Evolutionary conservation across 495 filamentous ascomycete genomes (phyloP), one percentile per base, ranked within the genome.

Genomic region (Halenospora varia): DNA sequence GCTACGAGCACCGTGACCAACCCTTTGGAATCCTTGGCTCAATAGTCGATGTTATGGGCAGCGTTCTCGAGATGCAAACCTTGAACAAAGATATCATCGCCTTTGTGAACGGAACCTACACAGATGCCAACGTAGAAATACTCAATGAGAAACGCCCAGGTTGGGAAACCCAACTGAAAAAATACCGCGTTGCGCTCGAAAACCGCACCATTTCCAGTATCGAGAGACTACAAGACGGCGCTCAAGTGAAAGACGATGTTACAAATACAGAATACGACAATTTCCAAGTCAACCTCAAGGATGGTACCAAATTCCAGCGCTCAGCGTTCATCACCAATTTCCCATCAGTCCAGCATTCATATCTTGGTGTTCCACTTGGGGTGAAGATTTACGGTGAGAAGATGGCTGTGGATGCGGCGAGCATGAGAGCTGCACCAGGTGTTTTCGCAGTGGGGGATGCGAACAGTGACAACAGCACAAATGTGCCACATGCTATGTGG

Each of bases 401-500:
- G 47, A 73, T 84, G 25, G 67, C 70, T 15, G 78, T 76, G 0
- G 69, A 73, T 45, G 61, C 57, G 11, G 55, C 61, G 0, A 73
- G 74, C 78, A 68, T 72, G 25, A 81, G 80, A 2, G 82, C 73
- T 26, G 49, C 77, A 29, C 56, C 66, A 0, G 77, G 79, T 9
- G 76, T 84, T 13, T 84, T 76, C 60, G 80, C 76, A 1, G 66
- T 84, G 17, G 81, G 81, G 1, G 81, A 84, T 61, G 74, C 75
- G 10, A 85, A 84, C 60, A 72, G 71, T 10, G 82, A 85, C 35
- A 77, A 76, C 25, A 72, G 73, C 39, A 83, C 80, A 10, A 84
- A 83, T 53, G 80, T 85, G 17, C 80, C 81, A 0, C 82, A 85
- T 55, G 82, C 82, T 1, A 75, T 85, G 69, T 85, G 72, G 59